phyloP scores from a whole-genome alignment of 805 yeast genomes.

The Novakomyces olei region DNA sequence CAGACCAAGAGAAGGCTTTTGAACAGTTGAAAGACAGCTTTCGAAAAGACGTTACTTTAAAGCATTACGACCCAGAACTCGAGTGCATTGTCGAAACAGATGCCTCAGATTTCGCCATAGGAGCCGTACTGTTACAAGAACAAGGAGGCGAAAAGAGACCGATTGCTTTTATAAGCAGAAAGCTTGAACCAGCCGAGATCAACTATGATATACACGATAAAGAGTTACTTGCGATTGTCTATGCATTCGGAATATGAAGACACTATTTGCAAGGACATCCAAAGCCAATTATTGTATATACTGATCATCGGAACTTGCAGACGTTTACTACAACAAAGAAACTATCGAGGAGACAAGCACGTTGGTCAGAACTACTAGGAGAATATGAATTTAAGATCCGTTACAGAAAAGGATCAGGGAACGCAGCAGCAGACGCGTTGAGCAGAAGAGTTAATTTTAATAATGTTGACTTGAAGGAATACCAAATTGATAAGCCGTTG shows the following conservation, averaged over 20 bases:
- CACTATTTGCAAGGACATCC: neutral
- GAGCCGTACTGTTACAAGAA: slow-evolving; percentile 2
- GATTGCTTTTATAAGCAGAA: slow-evolving; percentile 3
- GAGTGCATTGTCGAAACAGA: slow-evolving; percentile 6
- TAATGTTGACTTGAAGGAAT: neutral
- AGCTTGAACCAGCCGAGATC: slow-evolving; percentile 3
- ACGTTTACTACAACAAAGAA: neutral
- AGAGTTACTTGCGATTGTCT: slow-evolving; percentile 2
- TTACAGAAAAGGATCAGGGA: neutral
- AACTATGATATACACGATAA: slow-evolving; percentile 7
- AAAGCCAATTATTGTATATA: neutral
- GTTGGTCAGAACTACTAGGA: neutral
- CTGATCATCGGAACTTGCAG: neutral
- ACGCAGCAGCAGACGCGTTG: neutral
- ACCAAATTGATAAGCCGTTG: neutral
- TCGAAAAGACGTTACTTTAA: neutral
- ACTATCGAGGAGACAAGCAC: neutral
- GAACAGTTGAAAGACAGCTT: neutral
- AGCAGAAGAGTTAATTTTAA: too few relatives aligned
- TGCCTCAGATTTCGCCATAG: slow-evolving; percentile 3
- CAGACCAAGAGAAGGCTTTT: too few relatives aligned
- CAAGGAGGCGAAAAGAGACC: too few relatives aligned
- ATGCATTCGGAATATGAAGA: neutral
- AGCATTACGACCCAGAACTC: neutral
- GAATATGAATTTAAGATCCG: neutral